phyloP scores from a whole-genome alignment of 2,329 filamentous ascomycete genomes.

The Helotiales sp. region DNA sequence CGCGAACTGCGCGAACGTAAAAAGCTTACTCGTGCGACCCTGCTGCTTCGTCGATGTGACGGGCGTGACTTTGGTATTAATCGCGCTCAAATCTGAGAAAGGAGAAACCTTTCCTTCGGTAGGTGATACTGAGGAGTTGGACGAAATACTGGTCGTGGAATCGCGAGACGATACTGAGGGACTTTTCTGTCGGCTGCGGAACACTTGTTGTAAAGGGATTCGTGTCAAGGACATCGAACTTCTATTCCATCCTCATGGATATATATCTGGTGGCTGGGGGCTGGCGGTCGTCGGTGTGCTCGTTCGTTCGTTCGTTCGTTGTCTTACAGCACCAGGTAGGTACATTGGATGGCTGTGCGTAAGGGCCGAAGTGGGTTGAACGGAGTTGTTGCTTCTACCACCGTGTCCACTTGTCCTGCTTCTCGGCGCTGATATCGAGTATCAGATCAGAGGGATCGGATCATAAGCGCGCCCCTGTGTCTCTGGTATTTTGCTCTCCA shows the following conservation, averaged over 20 bases:
- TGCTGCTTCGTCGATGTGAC: background rate
- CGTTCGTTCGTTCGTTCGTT: background rate
- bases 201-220: constrained; percentile 21
- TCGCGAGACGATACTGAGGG: constrained; percentile 12
- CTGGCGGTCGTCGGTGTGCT: background rate
- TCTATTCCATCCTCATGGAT: constrained; percentile 6
- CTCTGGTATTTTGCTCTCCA: background rate
- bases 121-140: constrained; percentile 4
- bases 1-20: constrained; percentile 2
- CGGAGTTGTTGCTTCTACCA: constrained; percentile 3
- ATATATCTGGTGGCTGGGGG: background rate
- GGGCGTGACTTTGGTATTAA: background rate
- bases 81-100: background rate
- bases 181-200: constrained; percentile 13
- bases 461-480: constrained; percentile 6
- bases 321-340: background rate
- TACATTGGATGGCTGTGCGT: constrained; percentile 7
- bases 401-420: constrained; percentile 2
- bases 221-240: constrained; percentile 17
- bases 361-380: constrained; percentile 1
- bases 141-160: constrained; percentile 4
- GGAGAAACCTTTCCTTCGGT: background rate
- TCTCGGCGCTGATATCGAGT: background rate
- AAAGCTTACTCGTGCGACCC: background rate
- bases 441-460: constrained; percentile 3